Evolutionary conservation across 768 basidiomycete genomes (phyloP).

Genomic region (Hygrophoropsis aurantiaca): DNA sequence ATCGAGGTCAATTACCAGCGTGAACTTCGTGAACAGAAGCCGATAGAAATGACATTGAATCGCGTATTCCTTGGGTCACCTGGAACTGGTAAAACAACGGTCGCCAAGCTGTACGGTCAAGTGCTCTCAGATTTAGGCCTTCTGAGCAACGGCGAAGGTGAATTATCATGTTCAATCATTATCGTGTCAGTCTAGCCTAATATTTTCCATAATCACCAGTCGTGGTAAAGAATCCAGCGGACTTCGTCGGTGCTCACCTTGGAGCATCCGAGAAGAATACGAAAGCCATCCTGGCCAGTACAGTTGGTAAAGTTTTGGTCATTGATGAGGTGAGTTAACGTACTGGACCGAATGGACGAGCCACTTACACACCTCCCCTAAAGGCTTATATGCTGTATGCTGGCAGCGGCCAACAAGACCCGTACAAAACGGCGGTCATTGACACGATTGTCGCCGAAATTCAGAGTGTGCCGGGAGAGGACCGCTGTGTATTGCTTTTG

Average conservation of each 20-base stretch:
- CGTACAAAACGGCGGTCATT: conserved; percentile 66
- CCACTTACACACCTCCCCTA: too few relatives aligned
- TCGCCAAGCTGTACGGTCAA: conserved; percentile 65
- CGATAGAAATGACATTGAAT: conserved; percentile 56
- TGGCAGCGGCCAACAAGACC: conserved; percentile 39
- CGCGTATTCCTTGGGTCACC: conserved; percentile 67
- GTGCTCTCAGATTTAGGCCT: conserved; percentile 60
- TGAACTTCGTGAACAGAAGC: conserved; percentile 56
- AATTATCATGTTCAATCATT: conserved; percentile 1
- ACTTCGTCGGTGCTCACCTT: conserved; percentile 59
- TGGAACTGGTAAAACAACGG: conserved; percentile 72
- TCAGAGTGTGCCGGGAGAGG: conserved; percentile 67
- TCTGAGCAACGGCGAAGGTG: conserved; percentile 75
- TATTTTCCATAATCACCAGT: conserved; percentile 35
- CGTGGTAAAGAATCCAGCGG: conserved; percentile 64
- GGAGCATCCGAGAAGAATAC: conserved; percentile 67
- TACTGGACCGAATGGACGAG: too few relatives aligned
- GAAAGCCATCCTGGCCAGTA: conserved; percentile 57
- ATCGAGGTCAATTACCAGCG: conserved; percentile 57
- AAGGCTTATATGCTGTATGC: conserved; percentile 73
- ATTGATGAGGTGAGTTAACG: conserved; percentile 58
- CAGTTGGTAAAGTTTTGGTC: conserved; percentile 65
- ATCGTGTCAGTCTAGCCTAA: neutral
- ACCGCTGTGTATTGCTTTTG: conserved; percentile 63
- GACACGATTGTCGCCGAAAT: conserved; percentile 77